Evolutionary conservation across 495 filamentous ascomycete species (phyloP), one percentile per base, ranked within the genome.

Genomic region (Lentithecium fluviatile): DNA sequence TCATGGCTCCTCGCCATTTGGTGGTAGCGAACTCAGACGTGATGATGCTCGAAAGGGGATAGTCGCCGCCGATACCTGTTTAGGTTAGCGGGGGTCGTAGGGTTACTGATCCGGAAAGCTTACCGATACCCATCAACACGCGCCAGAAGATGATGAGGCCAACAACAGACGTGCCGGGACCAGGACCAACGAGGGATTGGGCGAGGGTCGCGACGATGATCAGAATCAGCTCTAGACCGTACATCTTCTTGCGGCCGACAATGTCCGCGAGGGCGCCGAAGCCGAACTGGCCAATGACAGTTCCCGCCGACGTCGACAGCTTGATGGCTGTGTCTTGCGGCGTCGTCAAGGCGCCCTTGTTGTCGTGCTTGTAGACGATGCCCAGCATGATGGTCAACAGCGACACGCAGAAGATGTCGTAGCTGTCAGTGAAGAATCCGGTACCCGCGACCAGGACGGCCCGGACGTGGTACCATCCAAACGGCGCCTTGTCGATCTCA

Each of bases 61-160:
- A 94, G 72, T 95, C 91, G 61, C 89, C 89, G 61, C 89, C 90
- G 48, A 93, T 92, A 43, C 90, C 89, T 64, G 62, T 25, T 11
- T 32, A 3, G 32, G 54, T 58, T 40, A 52, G 50, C 36, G 34
- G 47, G 55, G 45, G 32, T 32, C 1, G 20, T 26, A 17, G 50
- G 19, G 6, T 19, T 21, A 25, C 48, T 25, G 32, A 43, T 4
- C 32, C 23, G 7, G 45, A 17, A 59, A 58, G 48, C 72, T 54
- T 69, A 67, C 71, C 71, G 45, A 75, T 66, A 17, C 70, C 69
- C 85, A 93, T 91, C 7, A 95, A 69, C 0, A 95, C 83, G 73
- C 91, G 85, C 91, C 91, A 96, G 80, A 95, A 96, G 70, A 92
- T 83, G 45, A 95, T 79, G 54, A 92, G 62, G 52, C 90, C 91